Base-by-base conservation (phyloP, 2,329 filamentous ascomycete species). In the Beauveria varroae region DNA sequence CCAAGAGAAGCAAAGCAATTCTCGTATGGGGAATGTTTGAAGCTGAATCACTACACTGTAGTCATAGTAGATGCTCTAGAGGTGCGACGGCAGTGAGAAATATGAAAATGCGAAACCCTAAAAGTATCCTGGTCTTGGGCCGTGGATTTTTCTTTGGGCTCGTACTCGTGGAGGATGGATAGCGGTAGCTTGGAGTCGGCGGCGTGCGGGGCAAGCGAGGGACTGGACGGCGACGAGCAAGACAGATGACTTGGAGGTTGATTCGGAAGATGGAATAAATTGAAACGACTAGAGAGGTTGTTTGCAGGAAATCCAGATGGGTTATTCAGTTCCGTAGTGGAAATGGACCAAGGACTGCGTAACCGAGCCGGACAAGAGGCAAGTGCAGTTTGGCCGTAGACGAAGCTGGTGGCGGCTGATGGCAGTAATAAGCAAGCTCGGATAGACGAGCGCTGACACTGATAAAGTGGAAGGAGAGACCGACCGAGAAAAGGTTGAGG, bases 161-260 rank as follows among this genome's bases (percentile, higher is more conserved):
- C 16, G 41, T 22, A 30, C 41, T 46, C 53, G 53, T 24, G 53
- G 53, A 46, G 40, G 40, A 34, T 30, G 43, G 47, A 50, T 8
- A 26, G 20, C n/a, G 5, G 54, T 57, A 43, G 53, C 40, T 44
- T 14, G 22, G 34, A 47, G 43, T 37, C 12, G 56, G 37, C 26
- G 34, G 56, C 56, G 56, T 41, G 56, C 56, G 46, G 56, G 56
- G 56, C 56, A 58, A 56, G 34, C 37, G 56, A 58, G 46, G 30
- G 46, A 51, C 30, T 26, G 20, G 56, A 28, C 22, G 56, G 46
- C 55, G 28, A 49, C 12, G 54, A 20, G 18, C 14, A 34, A 20
- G 26, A 40, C 20, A 7, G n/a, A 4, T 20, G 18, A 22, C 20
- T 16, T 43, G 10, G 22, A 43, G 20, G 18, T 28, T n/a, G 18